Evolutionary conservation across 1,139 yeast genomes (phyloP).

Genomic region (Diutina rugosa): DNA sequence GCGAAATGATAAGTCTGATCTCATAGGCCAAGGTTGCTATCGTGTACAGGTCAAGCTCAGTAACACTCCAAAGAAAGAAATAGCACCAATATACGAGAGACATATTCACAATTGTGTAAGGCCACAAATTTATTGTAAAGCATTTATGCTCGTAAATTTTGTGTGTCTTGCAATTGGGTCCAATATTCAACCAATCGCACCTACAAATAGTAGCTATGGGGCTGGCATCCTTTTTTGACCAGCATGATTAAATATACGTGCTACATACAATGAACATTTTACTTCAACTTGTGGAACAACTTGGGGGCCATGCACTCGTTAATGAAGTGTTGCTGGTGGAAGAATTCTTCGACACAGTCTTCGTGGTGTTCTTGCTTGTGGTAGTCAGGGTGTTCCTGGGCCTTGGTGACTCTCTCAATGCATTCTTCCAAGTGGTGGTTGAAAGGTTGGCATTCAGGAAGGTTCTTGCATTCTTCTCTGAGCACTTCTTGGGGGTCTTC

Average conservation of each 20-base stretch:
- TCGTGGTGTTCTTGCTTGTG: constrained; percentile 77
- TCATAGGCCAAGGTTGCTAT: too few species aligned
- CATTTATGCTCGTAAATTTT: too few species aligned
- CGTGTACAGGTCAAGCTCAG: too few species aligned
- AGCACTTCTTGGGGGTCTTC: constrained; percentile 58
- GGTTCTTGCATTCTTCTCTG: constrained; percentile 55
- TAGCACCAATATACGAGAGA: too few species aligned
- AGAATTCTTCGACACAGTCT: constrained; percentile 95
- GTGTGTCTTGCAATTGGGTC: too few species aligned
- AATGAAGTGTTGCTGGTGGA: constrained; percentile 91
- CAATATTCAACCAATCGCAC: too few species aligned
- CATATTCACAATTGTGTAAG: too few species aligned
- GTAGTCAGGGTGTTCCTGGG: constrained; percentile 71
- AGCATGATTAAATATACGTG: not conserved
- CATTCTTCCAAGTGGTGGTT: constrained; percentile 92
- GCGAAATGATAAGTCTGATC: too few species aligned
- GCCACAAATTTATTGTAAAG: too few species aligned
- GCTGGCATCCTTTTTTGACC: not conserved
- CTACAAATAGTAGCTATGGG: not conserved
- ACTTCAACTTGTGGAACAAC: constrained; percentile 77
- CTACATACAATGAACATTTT: constrained; percentile 11
- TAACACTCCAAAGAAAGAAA: too few species aligned
- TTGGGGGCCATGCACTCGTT: constrained; percentile 91
- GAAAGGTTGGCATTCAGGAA: constrained; percentile 58
- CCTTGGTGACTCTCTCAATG: constrained; percentile 85